Base-by-base conservation (phyloP, 2,329 filamentous ascomycete genomes). In the Huntiella decipiens region DNA sequence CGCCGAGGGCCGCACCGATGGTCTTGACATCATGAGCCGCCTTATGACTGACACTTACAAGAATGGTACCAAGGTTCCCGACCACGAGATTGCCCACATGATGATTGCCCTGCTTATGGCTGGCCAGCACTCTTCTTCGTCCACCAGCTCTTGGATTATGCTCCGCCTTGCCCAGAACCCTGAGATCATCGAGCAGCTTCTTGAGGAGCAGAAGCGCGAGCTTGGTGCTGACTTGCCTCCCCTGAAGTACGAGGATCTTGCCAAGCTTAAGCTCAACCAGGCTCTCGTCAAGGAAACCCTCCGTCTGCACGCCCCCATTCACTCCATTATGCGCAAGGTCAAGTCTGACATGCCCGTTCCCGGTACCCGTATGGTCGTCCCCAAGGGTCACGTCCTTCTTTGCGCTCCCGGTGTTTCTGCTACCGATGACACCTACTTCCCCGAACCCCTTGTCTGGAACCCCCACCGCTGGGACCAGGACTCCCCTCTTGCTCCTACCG, bases 61-160 rank as follows among this genome's bases (percentile, higher is more conserved):
- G 67, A 74, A 88, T 54, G 85, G 84, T 54, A 76, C 67, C 35
- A 68, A 68, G 4, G 70, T 92, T n/a, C 80, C 85, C 12, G 85
- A 93, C 57, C 71, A 80, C 56, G 84, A 93, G 61, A 73, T 92
- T 49, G 84, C 85, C 16, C 81, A 91, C 63, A 88, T 93, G 74
- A 88, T 93, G 82, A 93, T 93, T 61, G 84, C 84, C 4, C 71
- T 93, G 16, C 74, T 93, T 51, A 92, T 93, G 84, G 85, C 83
- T 49, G 85, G 85, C 47, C 85, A 93, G 60, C 85, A 93, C 66
- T 88, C 82, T 2, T 88, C 83, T 2, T 84, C 84, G 3, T 85
- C 83, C 15, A 87, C 82, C 35, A 79, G 76, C 55, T 74, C 83
- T 35, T 93, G 85, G 83, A 86, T 92, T 56, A 71, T 91, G 60